These are phyloP conservation scores for Phytophthora tubulina DNA, from an alignment of 352 stramenopile species.

Conservation along the genomic window DNA sequence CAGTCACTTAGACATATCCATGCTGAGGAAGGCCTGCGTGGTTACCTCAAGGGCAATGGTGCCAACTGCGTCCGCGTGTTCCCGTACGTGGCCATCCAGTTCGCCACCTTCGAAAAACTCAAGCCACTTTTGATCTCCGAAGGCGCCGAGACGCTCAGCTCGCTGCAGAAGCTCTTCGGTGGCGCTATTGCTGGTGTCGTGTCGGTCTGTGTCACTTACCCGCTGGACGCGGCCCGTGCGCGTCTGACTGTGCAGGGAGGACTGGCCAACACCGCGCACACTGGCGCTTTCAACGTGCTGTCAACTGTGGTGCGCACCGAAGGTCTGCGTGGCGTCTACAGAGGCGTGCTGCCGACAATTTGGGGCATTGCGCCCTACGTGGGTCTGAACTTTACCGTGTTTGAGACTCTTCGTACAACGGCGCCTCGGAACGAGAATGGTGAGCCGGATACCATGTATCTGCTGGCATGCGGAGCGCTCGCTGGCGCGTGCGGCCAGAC, in stretches of 20 bases:
- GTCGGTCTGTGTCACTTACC: slow-evolving; percentile 78
- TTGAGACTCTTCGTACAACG: slow-evolving; percentile 63
- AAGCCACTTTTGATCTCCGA: slow-evolving; percentile 60
- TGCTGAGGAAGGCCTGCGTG: slow-evolving; percentile 65
- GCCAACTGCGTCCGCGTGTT: slow-evolving; percentile 85
- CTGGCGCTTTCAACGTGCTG: slow-evolving; percentile 68
- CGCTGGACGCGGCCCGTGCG: slow-evolving; percentile 78
- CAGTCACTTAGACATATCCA: slow-evolving; percentile 73
- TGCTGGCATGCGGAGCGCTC: slow-evolving; percentile 68
- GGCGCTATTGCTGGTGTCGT: slow-evolving; percentile 72
- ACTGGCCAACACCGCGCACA: slow-evolving; percentile 70
- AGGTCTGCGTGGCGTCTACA: slow-evolving; percentile 67
- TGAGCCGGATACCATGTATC: slow-evolving; percentile 61
- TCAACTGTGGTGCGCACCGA: slow-evolving; percentile 60
- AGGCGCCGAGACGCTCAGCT: slow-evolving; percentile 48
- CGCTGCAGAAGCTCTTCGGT: slow-evolving; percentile 63
- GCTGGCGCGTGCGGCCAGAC: slow-evolving; percentile 79
- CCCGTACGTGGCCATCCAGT: slow-evolving; percentile 83
- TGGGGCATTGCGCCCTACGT: slow-evolving; percentile 81
- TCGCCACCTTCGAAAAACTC: slow-evolving; percentile 72
- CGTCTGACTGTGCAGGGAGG: slow-evolving; percentile 75
- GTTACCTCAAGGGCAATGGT: slow-evolving; percentile 84
- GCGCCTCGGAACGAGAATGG: slow-evolving; percentile 56
- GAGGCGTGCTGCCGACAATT: slow-evolving; percentile 69
- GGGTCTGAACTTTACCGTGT: slow-evolving; percentile 83